Evolutionary conservation across 2,329 filamentous ascomycete genomes (phyloP).

Genomic region (Stachybotrys echinatus): DNA sequence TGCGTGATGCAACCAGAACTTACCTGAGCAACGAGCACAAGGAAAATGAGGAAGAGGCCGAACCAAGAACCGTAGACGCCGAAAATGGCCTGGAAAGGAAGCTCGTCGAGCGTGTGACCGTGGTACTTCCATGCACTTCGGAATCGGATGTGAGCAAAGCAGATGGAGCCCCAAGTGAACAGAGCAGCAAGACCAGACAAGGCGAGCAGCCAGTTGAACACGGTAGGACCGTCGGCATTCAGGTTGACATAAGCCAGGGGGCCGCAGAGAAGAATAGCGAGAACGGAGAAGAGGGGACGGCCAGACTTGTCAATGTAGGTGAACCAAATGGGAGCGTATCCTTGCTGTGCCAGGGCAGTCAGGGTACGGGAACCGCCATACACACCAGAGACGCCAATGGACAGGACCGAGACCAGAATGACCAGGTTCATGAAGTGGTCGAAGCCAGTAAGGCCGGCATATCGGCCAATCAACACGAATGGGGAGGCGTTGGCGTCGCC

Average conservation of each 20-base stretch:
- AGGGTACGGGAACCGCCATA: constrained; percentile 50
- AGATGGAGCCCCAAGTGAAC: constrained; percentile 62
- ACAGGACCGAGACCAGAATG: constrained; percentile 45
- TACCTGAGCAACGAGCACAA: constrained; percentile 51
- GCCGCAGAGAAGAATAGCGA: constrained; percentile 35
- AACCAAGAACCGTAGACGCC: constrained; percentile 61
- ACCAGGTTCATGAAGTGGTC: constrained; percentile 46
- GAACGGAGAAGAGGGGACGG: constrained; percentile 39
- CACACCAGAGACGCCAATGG: constrained; percentile 45
- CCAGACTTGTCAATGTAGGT: constrained; percentile 45
- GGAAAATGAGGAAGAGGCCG: constrained; percentile 50
- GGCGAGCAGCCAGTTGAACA: constrained; percentile 59
- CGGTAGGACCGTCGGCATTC: constrained; percentile 34
- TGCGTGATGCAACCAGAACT: constrained; percentile 12
- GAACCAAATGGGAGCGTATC: constrained; percentile 44
- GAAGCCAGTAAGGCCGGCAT: constrained; percentile 38
- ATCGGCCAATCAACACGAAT: constrained; percentile 41
- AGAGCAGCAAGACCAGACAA: constrained; percentile 56
- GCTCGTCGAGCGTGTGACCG: constrained; percentile 58
- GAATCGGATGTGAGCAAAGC: constrained; percentile 60
- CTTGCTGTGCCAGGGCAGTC: constrained; percentile 44
- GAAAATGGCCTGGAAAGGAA: constrained; percentile 57
- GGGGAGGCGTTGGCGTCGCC: constrained; percentile 33
- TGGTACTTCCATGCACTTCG: constrained; percentile 53
- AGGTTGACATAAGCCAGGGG: constrained; percentile 40